Conservation (phyloP, 106 monocot genomes). For the Dioscorea zingiberensis region DNA sequence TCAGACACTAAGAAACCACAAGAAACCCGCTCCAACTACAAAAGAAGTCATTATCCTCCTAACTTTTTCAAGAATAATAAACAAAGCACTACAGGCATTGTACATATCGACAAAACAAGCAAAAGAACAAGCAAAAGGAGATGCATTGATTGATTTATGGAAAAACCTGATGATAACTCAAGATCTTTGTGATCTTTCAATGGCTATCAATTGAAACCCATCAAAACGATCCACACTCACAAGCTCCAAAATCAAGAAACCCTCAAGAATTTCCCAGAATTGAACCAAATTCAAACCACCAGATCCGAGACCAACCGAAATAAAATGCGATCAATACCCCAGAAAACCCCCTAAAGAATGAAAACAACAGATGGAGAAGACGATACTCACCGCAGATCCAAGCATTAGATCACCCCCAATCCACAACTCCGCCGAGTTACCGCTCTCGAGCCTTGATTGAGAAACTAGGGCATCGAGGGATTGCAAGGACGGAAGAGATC, state of each 20-base stretch:
- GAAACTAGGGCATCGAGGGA: constrained; percentile 1
- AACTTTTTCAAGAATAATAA: background rate
- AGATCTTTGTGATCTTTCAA: background rate
- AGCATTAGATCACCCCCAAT: background rate
- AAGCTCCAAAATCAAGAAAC: background rate
- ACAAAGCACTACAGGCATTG: background rate
- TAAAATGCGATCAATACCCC: background rate
- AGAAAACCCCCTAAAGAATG: background rate
- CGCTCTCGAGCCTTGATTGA: background rate
- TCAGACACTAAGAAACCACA: too few relatives aligned
- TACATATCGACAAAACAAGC: background rate
- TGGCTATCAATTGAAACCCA: background rate
- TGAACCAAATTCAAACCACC: background rate
- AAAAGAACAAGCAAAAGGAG: background rate
- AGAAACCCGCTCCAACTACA: too few relatives aligned
- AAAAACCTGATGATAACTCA: background rate
- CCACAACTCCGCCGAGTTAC: background rate
- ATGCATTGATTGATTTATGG: background rate
- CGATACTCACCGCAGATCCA: background rate
- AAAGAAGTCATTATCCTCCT: too few relatives aligned
- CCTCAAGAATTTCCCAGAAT: background rate
- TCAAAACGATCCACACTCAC: background rate
- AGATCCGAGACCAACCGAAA: background rate
- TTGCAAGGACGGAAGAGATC: background rate
- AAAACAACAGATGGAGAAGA: background rate